Conservation (phyloP, 805 yeast species). For the Schwanniomyces sp. region DNA sequence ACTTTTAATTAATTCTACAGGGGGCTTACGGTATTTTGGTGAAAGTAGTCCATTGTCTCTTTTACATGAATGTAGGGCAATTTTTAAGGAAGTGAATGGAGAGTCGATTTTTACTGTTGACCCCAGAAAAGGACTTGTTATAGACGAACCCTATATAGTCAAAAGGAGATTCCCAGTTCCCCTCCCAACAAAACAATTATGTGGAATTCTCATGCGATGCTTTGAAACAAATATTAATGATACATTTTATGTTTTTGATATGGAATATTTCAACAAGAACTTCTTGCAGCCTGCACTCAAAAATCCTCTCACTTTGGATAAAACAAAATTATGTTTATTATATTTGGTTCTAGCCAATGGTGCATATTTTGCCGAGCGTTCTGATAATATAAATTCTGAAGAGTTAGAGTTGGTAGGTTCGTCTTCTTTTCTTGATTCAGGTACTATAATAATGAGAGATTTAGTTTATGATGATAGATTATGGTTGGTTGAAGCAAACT, state of each 20-base stretch:
- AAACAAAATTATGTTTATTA: slow-evolving; percentile 28
- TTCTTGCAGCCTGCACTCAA: slow-evolving; percentile 29
- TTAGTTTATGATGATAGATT: slow-evolving; percentile 36
- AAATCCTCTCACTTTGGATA: slow-evolving; percentile 22
- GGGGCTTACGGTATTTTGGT: slow-evolving; percentile 38
- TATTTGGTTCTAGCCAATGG: slow-evolving; percentile 44
- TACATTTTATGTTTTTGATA: slow-evolving; percentile 37
- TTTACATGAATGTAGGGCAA: slow-evolving; percentile 38
- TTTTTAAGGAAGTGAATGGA: slow-evolving; percentile 31
- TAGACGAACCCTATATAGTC: slow-evolving; percentile 32
- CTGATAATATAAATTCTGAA: slow-evolving; percentile 22
- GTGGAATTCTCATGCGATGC: slow-evolving; percentile 12
- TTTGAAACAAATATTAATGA: slow-evolving; percentile 41
- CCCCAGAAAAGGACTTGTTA: slow-evolving; percentile 32
- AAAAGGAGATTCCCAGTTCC: slow-evolving; percentile 14
- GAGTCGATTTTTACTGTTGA: slow-evolving; percentile 36
- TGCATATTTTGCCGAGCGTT: slow-evolving; percentile 33
- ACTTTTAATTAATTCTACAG: slow-evolving; percentile 32
- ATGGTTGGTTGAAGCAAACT: slow-evolving; percentile 43
- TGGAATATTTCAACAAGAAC: slow-evolving; percentile 24
- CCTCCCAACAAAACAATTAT: neutral
- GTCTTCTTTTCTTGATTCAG: slow-evolving; percentile 34
- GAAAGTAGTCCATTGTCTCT: slow-evolving; percentile 43
- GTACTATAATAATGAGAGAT: slow-evolving; percentile 26
- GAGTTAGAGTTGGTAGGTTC: slow-evolving; percentile 23